phyloP scores from a whole-genome alignment of 805 yeast genomes.

The Candida oleophila region DNA sequence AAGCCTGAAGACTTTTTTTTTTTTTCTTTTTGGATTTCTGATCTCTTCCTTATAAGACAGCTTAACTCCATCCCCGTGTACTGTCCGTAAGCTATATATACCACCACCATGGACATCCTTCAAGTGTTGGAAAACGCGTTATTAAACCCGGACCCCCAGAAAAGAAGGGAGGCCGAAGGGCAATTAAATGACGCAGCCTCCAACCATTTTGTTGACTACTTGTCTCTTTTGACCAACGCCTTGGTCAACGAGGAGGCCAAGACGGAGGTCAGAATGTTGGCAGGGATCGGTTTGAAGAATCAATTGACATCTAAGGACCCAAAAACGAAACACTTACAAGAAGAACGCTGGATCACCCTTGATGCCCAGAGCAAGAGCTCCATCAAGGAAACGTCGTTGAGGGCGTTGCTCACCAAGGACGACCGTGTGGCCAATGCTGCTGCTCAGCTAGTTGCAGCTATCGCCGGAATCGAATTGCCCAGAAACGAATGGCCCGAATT shows the following conservation, averaged over 20 bases:
- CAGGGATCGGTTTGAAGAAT: slow-evolving; percentile 85
- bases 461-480: slow-evolving; percentile 95
- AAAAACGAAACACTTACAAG: slow-evolving; percentile 54
- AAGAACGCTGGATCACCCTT: slow-evolving; percentile 72
- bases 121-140: slow-evolving; percentile 78
- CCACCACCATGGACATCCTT: slow-evolving; percentile 55
- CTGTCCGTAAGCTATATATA: too few relatives aligned
- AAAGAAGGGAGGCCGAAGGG: slow-evolving; percentile 75
- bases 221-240: slow-evolving; percentile 67
- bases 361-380: slow-evolving; percentile 54
- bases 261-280: slow-evolving; percentile 85
- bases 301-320: slow-evolving; percentile 81
- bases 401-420: slow-evolving; percentile 61
- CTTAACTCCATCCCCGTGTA: neutral
- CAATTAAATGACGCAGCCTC: slow-evolving; percentile 70
- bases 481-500: slow-evolving; percentile 84
- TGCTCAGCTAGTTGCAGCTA: slow-evolving; percentile 93
- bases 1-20: too few relatives aligned
- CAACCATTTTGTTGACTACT: slow-evolving; percentile 73
- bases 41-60: neutral
- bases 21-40: too few relatives aligned
- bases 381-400: slow-evolving; percentile 61
- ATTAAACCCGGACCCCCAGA: slow-evolving; percentile 60
- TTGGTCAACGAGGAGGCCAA: slow-evolving; percentile 63
- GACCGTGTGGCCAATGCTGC: slow-evolving; percentile 83